Percentiles rank a stretch among this genome's conserved stretches.
Conservation (phyloP, 768 basidiomycete genomes). For the Suillus hirtellus region DNA sequence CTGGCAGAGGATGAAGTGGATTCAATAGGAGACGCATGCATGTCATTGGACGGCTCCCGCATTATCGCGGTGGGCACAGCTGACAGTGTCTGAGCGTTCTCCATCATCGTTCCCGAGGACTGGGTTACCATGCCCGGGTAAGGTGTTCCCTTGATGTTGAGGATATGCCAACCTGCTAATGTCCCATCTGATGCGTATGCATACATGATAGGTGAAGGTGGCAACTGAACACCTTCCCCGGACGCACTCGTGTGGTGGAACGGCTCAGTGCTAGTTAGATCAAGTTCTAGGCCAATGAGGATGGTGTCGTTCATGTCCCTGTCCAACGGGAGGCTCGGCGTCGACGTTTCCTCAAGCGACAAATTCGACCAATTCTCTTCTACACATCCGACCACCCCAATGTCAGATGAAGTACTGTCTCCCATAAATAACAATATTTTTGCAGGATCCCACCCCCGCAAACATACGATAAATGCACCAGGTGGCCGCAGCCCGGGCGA, state of each 20-base stretch:
- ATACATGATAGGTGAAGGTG: slow-evolving; percentile 65
- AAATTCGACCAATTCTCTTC: slow-evolving; percentile 45
- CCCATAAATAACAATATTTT: slow-evolving; percentile 45
- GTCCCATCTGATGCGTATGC: slow-evolving; percentile 81
- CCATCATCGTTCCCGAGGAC: slow-evolving; percentile 13
- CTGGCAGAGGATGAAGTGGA: slow-evolving; percentile 21
- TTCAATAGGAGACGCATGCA: slow-evolving; percentile 28
- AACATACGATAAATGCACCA: slow-evolving; percentile 39
- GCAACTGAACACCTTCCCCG: slow-evolving; percentile 42
- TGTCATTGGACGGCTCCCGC: slow-evolving; percentile 32
- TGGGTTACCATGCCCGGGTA: slow-evolving; percentile 56
- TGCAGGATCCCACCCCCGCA: slow-evolving; percentile 47
- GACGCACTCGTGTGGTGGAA: slow-evolving; percentile 39
- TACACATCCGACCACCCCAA: slow-evolving; percentile 44
- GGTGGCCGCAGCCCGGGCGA: slow-evolving; percentile 48
- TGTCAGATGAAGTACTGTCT: slow-evolving; percentile 53
- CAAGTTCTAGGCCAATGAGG: slow-evolving; percentile 62
- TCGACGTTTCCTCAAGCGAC: slow-evolving; percentile 49
- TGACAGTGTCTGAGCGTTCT: slow-evolving; percentile 35
- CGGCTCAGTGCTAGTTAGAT: slow-evolving; percentile 54
- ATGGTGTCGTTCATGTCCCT: slow-evolving; percentile 70
- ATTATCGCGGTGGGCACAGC: slow-evolving; percentile 23
- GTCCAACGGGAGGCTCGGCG: slow-evolving; percentile 65
- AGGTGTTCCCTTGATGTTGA: slow-evolving; percentile 50
- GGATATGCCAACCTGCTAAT: slow-evolving; percentile 68